Conservation (phyloP, 2,329 filamentous ascomycete species). For the Tolypocladium sp. region DNA sequence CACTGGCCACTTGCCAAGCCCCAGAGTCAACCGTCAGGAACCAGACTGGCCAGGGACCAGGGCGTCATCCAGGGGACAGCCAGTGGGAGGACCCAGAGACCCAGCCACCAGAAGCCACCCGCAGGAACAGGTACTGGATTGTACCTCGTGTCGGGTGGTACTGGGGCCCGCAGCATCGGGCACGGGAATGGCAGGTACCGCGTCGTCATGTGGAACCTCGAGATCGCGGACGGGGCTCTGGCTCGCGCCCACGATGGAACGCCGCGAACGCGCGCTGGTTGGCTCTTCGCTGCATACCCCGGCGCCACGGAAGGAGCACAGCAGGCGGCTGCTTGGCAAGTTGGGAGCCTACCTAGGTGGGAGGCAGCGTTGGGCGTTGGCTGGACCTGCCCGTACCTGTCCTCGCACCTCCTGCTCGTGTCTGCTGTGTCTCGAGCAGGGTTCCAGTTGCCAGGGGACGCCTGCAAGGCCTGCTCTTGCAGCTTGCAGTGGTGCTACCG, state of each 20-base stretch:
- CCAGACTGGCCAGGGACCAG: not conserved
- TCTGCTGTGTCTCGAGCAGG: not conserved
- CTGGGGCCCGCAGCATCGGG: not conserved
- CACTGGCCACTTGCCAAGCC: not conserved
- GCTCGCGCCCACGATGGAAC: not conserved
- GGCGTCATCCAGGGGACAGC: not conserved
- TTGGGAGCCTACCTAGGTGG: not conserved
- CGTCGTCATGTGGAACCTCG: not conserved
- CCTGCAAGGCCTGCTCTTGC: not conserved
- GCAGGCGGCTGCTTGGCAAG: not conserved
- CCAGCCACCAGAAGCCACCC: not conserved
- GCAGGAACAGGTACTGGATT: not conserved
- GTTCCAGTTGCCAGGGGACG: not conserved
- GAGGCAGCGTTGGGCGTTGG: not conserved
- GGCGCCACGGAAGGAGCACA: not conserved
- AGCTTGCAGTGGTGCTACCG: not conserved
- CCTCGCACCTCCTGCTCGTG: not conserved
- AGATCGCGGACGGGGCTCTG: not conserved
- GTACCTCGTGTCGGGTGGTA: not conserved
- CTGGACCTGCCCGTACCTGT: not conserved
- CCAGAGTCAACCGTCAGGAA: not conserved
- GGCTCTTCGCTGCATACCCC: not conserved
- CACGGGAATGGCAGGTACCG: not conserved
- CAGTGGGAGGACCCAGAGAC: not conserved
- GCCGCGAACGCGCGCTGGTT: conserved; percentile 1